Percentiles rank a stretch among this genome's conserved stretches.
phyloP scores from a whole-genome alignment of 2,329 filamentous ascomycete genomes.

The Curvularia sp. region DNA sequence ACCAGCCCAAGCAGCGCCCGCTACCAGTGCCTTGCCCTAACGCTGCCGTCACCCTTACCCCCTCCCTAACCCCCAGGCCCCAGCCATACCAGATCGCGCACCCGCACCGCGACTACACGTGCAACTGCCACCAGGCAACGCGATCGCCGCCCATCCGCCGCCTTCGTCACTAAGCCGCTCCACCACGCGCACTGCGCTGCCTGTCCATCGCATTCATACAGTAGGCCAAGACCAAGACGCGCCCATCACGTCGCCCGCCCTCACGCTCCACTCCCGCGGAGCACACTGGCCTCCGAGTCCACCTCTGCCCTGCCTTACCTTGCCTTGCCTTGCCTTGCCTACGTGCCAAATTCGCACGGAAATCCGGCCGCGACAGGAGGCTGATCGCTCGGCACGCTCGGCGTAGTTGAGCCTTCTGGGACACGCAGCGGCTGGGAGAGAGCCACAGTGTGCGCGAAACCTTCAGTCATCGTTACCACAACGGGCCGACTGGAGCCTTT shows the following conservation, averaged over 20 bases:
- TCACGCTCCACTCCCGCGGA: conserved; percentile 14
- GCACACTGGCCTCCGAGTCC: background rate
- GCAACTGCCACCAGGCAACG: conserved; percentile 37
- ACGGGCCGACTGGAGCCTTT: conserved; percentile 43
- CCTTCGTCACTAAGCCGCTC: conserved; percentile 23
- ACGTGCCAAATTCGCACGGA: conserved; percentile 25
- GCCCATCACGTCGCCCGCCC: conserved; percentile 25
- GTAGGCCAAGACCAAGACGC: too few species aligned
- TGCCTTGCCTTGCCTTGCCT: background rate
- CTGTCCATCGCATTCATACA: too few species aligned
- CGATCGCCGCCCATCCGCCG: conserved; percentile 29
- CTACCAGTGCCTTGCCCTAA: conserved; percentile 37
- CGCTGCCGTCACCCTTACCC: conserved; percentile 28
- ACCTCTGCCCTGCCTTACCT: background rate
- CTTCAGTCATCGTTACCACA: conserved; percentile 34
- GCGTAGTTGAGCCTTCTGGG: conserved; percentile 40
- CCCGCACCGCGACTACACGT: conserved; percentile 45
- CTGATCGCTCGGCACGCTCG: conserved; percentile 48
- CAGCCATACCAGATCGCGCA: conserved; percentile 32
- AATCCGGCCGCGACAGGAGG: conserved; percentile 43
- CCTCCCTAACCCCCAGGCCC: conserved; percentile 10
- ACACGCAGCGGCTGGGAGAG: conserved; percentile 37
- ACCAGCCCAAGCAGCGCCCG: conserved; percentile 28
- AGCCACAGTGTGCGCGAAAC: conserved; percentile 30
- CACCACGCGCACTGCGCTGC: conserved; percentile 23